These are phyloP conservation scores for Nakazawaea anatomiae DNA, from an alignment of 805 yeast species.

Conservation along the genomic window DNA sequence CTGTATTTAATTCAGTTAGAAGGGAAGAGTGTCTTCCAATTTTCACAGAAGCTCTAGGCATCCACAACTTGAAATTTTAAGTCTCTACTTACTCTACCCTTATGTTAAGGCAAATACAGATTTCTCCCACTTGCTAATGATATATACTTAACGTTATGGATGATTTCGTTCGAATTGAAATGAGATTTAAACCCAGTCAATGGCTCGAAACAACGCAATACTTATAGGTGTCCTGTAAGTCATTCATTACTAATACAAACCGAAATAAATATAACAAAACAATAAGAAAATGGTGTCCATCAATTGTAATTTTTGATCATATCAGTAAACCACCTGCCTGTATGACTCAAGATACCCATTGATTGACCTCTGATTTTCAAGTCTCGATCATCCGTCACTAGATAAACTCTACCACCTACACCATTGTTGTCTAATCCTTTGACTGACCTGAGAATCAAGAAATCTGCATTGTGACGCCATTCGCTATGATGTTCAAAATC, in stretches of 20 bases:
- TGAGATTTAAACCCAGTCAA: too few relatives aligned
- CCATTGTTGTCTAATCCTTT: constrained; percentile 31
- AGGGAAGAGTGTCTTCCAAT: too few relatives aligned
- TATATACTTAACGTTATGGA: too few relatives aligned
- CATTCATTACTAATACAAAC: background rate
- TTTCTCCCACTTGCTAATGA: too few relatives aligned
- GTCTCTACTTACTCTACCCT: too few relatives aligned
- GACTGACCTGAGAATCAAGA: constrained; percentile 51
- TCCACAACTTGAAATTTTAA: too few relatives aligned
- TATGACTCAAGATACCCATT: constrained; percentile 4
- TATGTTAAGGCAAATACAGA: too few relatives aligned
- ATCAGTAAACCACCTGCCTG: constrained; percentile 9
- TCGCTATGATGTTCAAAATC: constrained; percentile 69
- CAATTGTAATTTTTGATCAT: constrained; percentile 8
- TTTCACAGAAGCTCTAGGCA: too few relatives aligned
- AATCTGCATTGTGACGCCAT: constrained; percentile 72
- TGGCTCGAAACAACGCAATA: too few relatives aligned
- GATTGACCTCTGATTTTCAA: constrained; percentile 7
- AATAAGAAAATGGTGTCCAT: background rate
- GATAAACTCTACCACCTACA: background rate
- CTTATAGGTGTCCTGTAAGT: too few relatives aligned
- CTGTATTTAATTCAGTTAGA: too few relatives aligned
- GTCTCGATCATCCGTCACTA: constrained; percentile 9
- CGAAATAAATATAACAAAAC: background rate
- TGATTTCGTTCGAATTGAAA: too few relatives aligned